Percentiles rank a stretch among this genome's conserved stretches.
Conservation (phyloP, 768 basidiomycete genomes). For the Podaxis carcinomalis region DNA sequence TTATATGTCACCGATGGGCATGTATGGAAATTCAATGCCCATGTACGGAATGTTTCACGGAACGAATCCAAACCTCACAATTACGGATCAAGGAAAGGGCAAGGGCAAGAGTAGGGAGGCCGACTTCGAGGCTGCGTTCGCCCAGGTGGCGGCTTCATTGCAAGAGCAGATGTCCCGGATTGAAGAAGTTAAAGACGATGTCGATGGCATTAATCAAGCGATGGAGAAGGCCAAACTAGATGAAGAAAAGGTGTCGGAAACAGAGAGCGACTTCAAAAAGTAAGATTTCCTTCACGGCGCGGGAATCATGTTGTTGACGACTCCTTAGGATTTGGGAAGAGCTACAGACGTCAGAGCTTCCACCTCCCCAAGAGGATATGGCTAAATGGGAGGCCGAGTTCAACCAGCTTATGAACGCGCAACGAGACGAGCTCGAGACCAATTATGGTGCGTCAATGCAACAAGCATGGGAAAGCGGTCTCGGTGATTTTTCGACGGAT, state of each 20-base stretch:
- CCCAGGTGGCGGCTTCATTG: constrained; percentile 54
- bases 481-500: constrained; percentile 37
- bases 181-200: constrained; percentile 35
- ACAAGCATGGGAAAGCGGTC: constrained; percentile 56
- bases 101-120: constrained; percentile 79
- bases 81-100: constrained; percentile 42
- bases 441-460: constrained; percentile 64
- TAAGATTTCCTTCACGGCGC: constrained; percentile 22
- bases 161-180: constrained; percentile 26
- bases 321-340: constrained; percentile 56
- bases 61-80: constrained; percentile 19
- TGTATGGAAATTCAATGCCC: constrained; percentile 35
- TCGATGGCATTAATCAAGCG: constrained; percentile 48
- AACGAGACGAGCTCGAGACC: constrained; percentile 57
- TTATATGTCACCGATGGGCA: constrained; percentile 29
- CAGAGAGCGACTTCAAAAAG: constrained; percentile 48
- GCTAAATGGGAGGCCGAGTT: constrained; percentile 84
- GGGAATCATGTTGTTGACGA: neutral
- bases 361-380: constrained; percentile 58
- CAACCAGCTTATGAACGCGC: constrained; percentile 67
- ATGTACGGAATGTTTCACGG: constrained; percentile 35
- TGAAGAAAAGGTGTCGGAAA: constrained; percentile 17
- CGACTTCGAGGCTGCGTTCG: constrained; percentile 86
- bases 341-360: constrained; percentile 51
- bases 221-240: constrained; percentile 34